Evolutionary conservation across 345 rosid genomes (phyloP), one percentile per base, ranked within the genome.

Genomic region (Psidium guajava): DNA sequence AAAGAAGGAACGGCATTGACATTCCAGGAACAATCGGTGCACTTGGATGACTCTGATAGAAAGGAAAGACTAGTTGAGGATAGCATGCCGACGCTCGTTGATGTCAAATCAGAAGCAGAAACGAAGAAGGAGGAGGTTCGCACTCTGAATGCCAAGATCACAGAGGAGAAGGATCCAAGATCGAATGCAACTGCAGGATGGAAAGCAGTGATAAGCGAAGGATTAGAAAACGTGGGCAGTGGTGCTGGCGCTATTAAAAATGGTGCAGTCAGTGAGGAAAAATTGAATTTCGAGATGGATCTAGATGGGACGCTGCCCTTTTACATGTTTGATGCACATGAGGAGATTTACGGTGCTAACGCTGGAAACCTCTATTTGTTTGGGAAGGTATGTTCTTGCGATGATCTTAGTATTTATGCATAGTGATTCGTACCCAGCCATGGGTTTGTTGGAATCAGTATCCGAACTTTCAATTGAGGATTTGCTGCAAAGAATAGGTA

Each of bases 121-220:
- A 93, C 28, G 21, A 90, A 88, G 88, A 84, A 89, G 85, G 87
- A 86, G 84, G 90, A 83, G 56, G 85, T 83, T 27, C 88, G 40
- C 84, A 89, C 89, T 53, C 91, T 97, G 83, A 97, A 97, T 90
- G 99, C 99, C 10, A 95, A 88, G 88, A 90, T 94, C 88, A 77
- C 59, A 18, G 96, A 91, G 87, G 91, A 91, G 88, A 93, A 88
- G 86, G 98, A 96, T 90, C 87, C 91, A 9, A 86, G 93, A 82
- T 86, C 92, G 82, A 94, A 98, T 84, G 99, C 99, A 11, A 93
- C 90, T 75, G 96, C 96, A 61, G 99, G 92, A 73, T 97, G 99
- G 99, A 92, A 92, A 87, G 97, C 90, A 5, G 91, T 94, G 51
- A 93, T 88, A 83, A 88, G 87, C 52, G 91, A 86, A 84, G 93